These are phyloP conservation scores for Boechera divaricarpa DNA, from an alignment of 345 rosid genomes.

Conservation along the genomic window DNA sequence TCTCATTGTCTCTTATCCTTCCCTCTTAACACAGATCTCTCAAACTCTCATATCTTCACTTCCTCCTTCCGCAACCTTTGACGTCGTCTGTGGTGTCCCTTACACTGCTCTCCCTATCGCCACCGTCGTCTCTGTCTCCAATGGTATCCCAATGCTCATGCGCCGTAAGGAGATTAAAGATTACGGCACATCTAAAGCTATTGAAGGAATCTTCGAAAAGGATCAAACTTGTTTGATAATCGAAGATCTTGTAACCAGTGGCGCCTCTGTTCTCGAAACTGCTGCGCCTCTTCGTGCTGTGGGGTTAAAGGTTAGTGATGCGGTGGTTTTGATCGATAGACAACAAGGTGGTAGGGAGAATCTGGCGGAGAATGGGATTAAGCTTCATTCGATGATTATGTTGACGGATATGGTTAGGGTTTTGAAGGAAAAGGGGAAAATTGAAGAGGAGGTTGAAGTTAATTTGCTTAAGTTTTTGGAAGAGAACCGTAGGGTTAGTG, in stretches of 20 bases:
- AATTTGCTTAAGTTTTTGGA: slow-evolving; percentile 71
- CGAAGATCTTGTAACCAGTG: slow-evolving; percentile 93
- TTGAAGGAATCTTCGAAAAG: slow-evolving; percentile 69
- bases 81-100: slow-evolving; percentile 88
- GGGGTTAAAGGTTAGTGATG: slow-evolving; percentile 83
- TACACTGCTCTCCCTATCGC: slow-evolving; percentile 98
- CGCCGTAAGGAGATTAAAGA: slow-evolving; percentile 94
- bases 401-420: slow-evolving; percentile 87
- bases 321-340: slow-evolving; percentile 86
- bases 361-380: slow-evolving; percentile 74
- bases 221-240: slow-evolving; percentile 69
- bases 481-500: slow-evolving; percentile 78
- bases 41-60: slow-evolving; percentile 69
- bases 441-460: slow-evolving; percentile 66
- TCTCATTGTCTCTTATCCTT: slow-evolving; percentile 80
- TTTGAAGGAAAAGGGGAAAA: slow-evolving; percentile 78
- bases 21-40: slow-evolving; percentile 81
- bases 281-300: slow-evolving; percentile 77
- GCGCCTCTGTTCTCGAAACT: slow-evolving; percentile 91
- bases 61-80: slow-evolving; percentile 59
- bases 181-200: slow-evolving; percentile 84
- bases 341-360: slow-evolving; percentile 97
- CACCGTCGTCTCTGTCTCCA: slow-evolving; percentile 71
- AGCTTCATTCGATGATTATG: slow-evolving; percentile 69
- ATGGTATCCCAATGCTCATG: slow-evolving; percentile 80